These are phyloP conservation scores for Cardamine chenopodiifolia DNA, from an alignment of 345 rosid species.

Conservation along the genomic window DNA sequence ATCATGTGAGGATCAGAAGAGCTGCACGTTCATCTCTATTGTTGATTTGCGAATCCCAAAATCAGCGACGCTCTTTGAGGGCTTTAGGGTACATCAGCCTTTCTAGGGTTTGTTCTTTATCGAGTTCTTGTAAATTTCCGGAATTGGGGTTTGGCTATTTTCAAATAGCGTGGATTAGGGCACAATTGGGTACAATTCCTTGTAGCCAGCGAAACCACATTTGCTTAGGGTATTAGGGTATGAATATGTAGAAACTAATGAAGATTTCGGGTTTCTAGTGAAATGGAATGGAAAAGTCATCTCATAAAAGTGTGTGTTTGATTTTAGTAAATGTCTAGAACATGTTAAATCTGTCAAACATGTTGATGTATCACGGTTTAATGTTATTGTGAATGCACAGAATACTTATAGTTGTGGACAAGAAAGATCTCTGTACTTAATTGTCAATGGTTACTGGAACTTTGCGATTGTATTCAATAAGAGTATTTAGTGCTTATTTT, in stretches of 20 bases:
- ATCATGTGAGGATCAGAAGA: slow-evolving; percentile 67
- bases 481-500: slow-evolving; percentile 1
- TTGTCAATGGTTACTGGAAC: not conserved
- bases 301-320: not conserved
- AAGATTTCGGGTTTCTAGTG: not conserved
- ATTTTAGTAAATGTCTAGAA: not conserved
- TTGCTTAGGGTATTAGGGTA: not conserved
- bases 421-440: not conserved
- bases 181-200: not conserved
- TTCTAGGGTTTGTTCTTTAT: slow-evolving; percentile 10
- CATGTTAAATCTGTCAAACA: not conserved
- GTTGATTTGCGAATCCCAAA: slow-evolving; percentile 59
- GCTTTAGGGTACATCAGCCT: slow-evolving; percentile 49
- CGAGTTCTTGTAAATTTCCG: not conserved
- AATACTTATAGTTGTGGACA: not conserved
- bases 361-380: not conserved
- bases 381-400: not conserved
- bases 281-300: too few relatives aligned
- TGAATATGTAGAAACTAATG: not conserved
- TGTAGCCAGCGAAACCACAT: not conserved
- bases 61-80: slow-evolving; percentile 75
- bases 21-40: slow-evolving; percentile 68
- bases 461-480: not conserved
- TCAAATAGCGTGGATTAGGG: not conserved
- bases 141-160: slow-evolving; percentile 13